Conservation (phyloP, 2,329 filamentous ascomycete species). For the Aphanocladium album region DNA sequence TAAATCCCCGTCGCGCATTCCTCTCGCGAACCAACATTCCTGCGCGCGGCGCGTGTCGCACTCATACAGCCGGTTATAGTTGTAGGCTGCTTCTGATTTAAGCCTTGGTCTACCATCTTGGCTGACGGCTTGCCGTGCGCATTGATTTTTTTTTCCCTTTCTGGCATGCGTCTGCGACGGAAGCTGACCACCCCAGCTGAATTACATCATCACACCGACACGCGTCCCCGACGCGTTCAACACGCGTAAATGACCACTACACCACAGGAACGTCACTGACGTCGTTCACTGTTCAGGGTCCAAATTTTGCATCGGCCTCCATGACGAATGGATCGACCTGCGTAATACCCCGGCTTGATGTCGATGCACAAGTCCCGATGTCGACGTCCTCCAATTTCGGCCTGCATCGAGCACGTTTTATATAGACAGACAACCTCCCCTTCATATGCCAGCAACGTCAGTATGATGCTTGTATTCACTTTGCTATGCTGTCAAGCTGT, state of each 20-base stretch:
- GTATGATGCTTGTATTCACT: neutral
- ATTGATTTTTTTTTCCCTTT: neutral
- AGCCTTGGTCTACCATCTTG: too few species aligned
- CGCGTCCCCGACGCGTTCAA: neutral
- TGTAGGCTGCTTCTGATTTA: too few species aligned
- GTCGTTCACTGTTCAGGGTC: neutral
- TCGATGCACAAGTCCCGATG: neutral
- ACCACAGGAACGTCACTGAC: neutral
- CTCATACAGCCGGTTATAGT: too few species aligned
- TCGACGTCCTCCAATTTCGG: neutral
- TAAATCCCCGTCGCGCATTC: conserved; percentile 2
- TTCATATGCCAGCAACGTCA: neutral
- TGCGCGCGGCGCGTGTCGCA: neutral
- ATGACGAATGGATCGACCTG: conserved; percentile 8
- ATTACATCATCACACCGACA: neutral
- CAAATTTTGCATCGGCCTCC: neutral
- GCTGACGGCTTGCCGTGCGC: neutral
- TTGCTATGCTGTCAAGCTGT: neutral
- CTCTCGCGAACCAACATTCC: conserved; percentile 1
- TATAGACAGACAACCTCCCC: neutral
- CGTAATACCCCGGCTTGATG: neutral
- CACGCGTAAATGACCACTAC: neutral
- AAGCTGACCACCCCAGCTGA: neutral
- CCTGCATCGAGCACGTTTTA: neutral
- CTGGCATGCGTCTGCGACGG: neutral